phyloP scores from a whole-genome alignment of 805 yeast species.

The Wickerhamiella musiphila region DNA sequence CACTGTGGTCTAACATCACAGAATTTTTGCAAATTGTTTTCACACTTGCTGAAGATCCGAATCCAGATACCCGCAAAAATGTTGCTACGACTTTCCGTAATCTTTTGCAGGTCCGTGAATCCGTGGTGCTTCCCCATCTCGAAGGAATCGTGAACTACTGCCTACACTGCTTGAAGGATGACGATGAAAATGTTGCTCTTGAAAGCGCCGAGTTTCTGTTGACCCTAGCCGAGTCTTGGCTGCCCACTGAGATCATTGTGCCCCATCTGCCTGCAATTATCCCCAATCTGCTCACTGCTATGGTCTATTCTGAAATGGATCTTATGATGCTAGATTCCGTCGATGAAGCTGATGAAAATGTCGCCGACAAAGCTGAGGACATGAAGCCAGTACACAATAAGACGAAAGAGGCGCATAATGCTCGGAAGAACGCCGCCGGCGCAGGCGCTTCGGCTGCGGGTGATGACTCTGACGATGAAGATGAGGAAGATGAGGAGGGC shows the following conservation, averaged over 20 bases:
- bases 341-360: conserved; percentile 61
- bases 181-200: conserved; percentile 58
- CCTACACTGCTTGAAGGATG: conserved; percentile 53
- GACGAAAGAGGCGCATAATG: conserved; percentile 30
- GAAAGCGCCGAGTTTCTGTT: conserved; percentile 89
- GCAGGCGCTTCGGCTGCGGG: conserved; percentile 27
- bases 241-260: conserved; percentile 35
- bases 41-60: conserved; percentile 43
- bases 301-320: conserved; percentile 81
- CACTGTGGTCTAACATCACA: conserved; percentile 48
- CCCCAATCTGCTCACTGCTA: conserved; percentile 62
- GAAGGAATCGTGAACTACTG: conserved; percentile 77
- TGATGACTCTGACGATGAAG: conserved; percentile 49
- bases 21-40: conserved; percentile 48
- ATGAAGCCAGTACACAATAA: conserved; percentile 68
- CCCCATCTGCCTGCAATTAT: conserved; percentile 45
- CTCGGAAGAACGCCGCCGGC: conserved; percentile 11
- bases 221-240: conserved; percentile 46
- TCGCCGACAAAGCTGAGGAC: conserved; percentile 75
- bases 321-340: conserved; percentile 42
- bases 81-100: conserved; percentile 61
- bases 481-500: conserved; percentile 53
- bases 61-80: conserved; percentile 46
- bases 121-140: conserved; percentile 60
- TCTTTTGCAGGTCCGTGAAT: conserved; percentile 63